These are phyloP conservation scores for Spathaspora arborariae DNA, from an alignment of 805 yeast species.

Conservation along the genomic window DNA sequence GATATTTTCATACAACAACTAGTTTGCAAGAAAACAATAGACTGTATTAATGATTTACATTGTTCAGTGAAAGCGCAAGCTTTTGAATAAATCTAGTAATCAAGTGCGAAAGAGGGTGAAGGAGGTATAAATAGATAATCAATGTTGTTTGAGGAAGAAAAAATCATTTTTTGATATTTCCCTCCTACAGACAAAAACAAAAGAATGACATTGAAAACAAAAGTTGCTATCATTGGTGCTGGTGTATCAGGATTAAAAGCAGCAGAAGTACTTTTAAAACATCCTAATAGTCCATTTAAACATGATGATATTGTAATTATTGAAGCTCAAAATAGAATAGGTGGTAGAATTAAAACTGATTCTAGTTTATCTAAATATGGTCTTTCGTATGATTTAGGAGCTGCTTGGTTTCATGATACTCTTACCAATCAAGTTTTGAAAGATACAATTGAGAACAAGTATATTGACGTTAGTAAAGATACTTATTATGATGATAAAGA, in stretches of 20 bases:
- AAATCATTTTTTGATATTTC: neutral
- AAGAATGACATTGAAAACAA: slow-evolving; percentile 1
- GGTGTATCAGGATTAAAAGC: slow-evolving; percentile 79
- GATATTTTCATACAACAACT: no score
- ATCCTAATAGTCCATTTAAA: slow-evolving; percentile 11
- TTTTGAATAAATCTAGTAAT: neutral
- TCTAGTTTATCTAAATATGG: slow-evolving; percentile 30
- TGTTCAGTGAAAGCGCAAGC: neutral
- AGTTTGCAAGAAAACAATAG: neutral
- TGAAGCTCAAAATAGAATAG: slow-evolving; percentile 65
- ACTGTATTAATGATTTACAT: neutral
- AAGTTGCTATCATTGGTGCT: slow-evolving; percentile 68
- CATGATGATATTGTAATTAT: slow-evolving; percentile 49
- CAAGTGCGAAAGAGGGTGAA: neutral
- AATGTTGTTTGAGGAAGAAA: no score
- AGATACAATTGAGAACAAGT: slow-evolving; percentile 14
- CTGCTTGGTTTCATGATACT: slow-evolving; percentile 89
- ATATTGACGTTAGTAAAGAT: slow-evolving; percentile 21
- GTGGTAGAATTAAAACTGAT: slow-evolving; percentile 61
- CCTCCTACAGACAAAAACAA: neutral
- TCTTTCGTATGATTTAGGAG: slow-evolving; percentile 70
- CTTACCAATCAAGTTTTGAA: slow-evolving; percentile 58
- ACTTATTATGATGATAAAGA: slow-evolving; percentile 49
- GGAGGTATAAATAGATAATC: neutral
- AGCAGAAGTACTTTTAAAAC: slow-evolving; percentile 36